Conservation (phyloP, 2,329 filamentous ascomycete genomes). For the Pyricularia pennisetigena region DNA sequence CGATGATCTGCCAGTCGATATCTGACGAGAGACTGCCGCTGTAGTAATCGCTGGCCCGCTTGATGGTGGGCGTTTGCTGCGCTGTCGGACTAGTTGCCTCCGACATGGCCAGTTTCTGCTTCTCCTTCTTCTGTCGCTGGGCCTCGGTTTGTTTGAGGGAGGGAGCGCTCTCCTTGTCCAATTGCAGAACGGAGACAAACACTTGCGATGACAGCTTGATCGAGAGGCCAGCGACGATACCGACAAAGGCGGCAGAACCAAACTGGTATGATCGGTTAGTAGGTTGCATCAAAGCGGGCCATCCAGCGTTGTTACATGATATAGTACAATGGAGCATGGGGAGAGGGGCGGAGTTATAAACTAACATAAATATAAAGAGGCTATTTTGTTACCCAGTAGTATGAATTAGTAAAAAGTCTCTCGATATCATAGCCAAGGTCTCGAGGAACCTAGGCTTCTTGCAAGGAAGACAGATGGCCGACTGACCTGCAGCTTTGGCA, state of each 20-base stretch:
- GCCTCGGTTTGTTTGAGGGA: background rate
- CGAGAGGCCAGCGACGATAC: conserved; percentile 50
- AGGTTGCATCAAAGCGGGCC: conserved; percentile 19
- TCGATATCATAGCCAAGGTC: background rate
- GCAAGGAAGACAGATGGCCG: background rate
- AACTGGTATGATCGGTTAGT: conserved; percentile 26
- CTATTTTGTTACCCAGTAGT: conserved; percentile 13
- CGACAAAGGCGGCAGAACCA: conserved; percentile 56
- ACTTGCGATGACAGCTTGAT: conserved; percentile 47
- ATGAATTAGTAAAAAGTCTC: conserved; percentile 4
- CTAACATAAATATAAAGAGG: conserved; percentile 33
- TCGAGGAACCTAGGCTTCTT: background rate
- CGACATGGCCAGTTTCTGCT: background rate
- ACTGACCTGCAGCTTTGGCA: conserved; percentile 21
- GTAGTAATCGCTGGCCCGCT: conserved; percentile 3
- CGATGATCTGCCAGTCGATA: conserved; percentile 6
- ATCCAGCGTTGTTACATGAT: conserved; percentile 16
- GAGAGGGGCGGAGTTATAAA: background rate
- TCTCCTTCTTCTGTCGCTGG: background rate
- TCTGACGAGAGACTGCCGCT: background rate
- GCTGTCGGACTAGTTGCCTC: conserved; percentile 1
- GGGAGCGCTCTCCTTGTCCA: conserved; percentile 14
- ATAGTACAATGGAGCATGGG: background rate
- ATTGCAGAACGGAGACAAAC: conserved; percentile 40
- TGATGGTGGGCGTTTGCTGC: background rate